These are phyloP conservation scores for Pyracantha coccinea DNA, from an alignment of 331 rosid genomes.

Conservation along the genomic window DNA sequence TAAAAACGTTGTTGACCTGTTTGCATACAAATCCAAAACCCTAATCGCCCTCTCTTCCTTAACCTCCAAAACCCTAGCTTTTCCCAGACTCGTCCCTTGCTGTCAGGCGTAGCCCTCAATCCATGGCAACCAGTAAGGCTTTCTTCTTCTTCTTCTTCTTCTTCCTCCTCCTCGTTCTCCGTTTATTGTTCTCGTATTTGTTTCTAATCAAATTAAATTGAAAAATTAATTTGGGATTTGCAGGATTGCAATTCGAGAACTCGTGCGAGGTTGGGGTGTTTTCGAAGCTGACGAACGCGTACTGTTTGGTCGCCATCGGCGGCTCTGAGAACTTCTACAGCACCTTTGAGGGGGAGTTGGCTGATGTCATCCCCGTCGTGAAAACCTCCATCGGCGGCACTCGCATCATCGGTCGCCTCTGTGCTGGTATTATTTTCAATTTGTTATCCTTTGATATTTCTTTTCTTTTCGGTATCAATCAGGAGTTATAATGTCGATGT, in stretches of 20 bases:
- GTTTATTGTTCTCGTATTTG: not conserved
- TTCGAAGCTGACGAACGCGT: conserved; percentile 91
- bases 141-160: not conserved
- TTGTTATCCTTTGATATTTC: not conserved
- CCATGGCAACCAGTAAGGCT: conserved; percentile 20
- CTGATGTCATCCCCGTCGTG: conserved; percentile 73
- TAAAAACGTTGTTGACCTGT: not conserved
- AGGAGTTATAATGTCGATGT: not conserved
- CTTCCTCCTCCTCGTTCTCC: not conserved
- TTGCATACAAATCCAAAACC: not conserved
- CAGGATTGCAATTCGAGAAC: conserved; percentile 91
- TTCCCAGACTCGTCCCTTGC: not conserved
- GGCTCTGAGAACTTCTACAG: conserved; percentile 95
- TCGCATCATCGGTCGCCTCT: conserved; percentile 87
- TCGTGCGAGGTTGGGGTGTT: conserved; percentile 86
- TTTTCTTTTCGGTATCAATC: not conserved
- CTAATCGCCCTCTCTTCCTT: not conserved
- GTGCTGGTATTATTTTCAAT: conserved; percentile 51
- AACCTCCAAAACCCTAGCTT: not conserved
- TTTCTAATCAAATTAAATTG: not conserved
- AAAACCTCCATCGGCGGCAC: conserved; percentile 83
- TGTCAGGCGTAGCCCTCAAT: not conserved
- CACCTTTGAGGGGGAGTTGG: conserved; percentile 66
- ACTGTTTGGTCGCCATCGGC: conserved; percentile 95
- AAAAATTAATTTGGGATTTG: not conserved